A percentile compares a stretch with the other conserved stretches of the same genome.
phyloP scores from a whole-genome alignment of 176 grass and related monocot genomes.

The Hsuehochloa calcarea region DNA sequence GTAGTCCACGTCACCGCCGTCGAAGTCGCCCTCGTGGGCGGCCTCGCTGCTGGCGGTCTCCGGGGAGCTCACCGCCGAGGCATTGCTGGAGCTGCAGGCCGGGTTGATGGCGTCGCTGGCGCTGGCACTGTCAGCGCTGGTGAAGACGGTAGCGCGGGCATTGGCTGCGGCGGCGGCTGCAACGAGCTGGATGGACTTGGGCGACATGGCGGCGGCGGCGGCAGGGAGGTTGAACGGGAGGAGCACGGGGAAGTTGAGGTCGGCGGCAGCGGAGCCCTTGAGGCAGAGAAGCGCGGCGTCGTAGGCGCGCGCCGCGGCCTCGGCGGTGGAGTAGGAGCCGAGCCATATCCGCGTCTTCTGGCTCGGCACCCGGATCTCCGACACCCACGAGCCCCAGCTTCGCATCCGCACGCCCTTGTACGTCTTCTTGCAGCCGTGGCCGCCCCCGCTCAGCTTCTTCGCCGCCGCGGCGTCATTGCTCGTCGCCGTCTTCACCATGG shows the following conservation, averaged over 20 bases:
- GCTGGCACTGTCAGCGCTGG: not conserved
- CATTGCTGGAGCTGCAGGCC: slow-evolving; percentile 22
- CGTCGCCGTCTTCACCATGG: slow-evolving; percentile 63
- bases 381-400: slow-evolving; percentile 96
- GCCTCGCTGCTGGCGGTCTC: slow-evolving; percentile 25
- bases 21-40: not conserved
- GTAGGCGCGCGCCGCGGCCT: slow-evolving; percentile 86
- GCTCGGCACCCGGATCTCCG: slow-evolving; percentile 75
- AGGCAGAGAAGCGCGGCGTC: slow-evolving; percentile 83
- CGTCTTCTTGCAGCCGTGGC: slow-evolving; percentile 31
- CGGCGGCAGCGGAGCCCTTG: slow-evolving; percentile 53
- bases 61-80: slow-evolving; percentile 27
- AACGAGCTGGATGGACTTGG: slow-evolving; percentile 79
- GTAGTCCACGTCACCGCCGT: not conserved
- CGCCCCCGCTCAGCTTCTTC: not conserved
- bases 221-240: slow-evolving; percentile 42
- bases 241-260: slow-evolving; percentile 75
- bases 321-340: slow-evolving; percentile 78
- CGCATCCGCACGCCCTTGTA: slow-evolving; percentile 95
- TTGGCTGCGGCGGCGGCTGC: slow-evolving; percentile 50
- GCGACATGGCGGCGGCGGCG: slow-evolving; percentile 46
- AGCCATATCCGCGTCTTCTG: slow-evolving; percentile 96
- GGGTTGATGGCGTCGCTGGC: not conserved
- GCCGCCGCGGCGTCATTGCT: not conserved
- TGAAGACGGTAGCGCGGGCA: not conserved